Conservation (phyloP, 1,139 yeast genomes). For the Yamadazyma pseudoaaseri region DNA sequence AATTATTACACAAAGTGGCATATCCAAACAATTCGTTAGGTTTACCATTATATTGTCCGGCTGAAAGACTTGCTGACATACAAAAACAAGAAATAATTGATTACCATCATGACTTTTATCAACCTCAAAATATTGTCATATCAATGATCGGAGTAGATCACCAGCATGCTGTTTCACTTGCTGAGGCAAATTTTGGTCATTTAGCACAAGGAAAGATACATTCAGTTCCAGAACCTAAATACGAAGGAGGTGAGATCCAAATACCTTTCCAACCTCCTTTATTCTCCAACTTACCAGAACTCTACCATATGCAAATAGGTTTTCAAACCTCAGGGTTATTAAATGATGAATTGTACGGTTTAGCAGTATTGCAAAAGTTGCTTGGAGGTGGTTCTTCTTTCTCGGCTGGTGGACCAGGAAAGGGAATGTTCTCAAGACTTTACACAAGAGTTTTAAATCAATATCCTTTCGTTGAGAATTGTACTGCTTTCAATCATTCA, state of each 20-base stretch:
- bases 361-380: conserved; percentile 86
- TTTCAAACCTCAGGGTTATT: conserved; percentile 86
- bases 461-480: conserved; percentile 87
- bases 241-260: conserved; percentile 75
- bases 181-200: conserved; percentile 51
- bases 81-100: conserved; percentile 51
- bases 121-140: conserved; percentile 80
- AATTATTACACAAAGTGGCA: conserved; percentile 81
- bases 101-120: conserved; percentile 68
- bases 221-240: conserved; percentile 41
- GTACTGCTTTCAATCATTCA: conserved; percentile 85
- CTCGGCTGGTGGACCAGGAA: conserved; percentile 99
- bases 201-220: conserved; percentile 15
- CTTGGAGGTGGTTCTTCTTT: conserved; percentile 99
- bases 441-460: conserved; percentile 90
- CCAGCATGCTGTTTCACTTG: conserved; percentile 63
- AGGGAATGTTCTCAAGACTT: conserved; percentile 95
- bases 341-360: conserved; percentile 84
- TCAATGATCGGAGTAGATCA: conserved; percentile 88
- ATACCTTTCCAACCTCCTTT: conserved; percentile 73
- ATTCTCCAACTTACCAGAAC: conserved; percentile 70
- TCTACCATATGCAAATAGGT: conserved; percentile 83
- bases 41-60: conserved; percentile 80
- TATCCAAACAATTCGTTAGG: conserved; percentile 75
- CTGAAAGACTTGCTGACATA: conserved; percentile 59